Percentiles rank a stretch among this genome's conserved stretches.
phyloP scores from a whole-genome alignment of 768 basidiomycete species.

The Udeniomyces megalosporus region DNA sequence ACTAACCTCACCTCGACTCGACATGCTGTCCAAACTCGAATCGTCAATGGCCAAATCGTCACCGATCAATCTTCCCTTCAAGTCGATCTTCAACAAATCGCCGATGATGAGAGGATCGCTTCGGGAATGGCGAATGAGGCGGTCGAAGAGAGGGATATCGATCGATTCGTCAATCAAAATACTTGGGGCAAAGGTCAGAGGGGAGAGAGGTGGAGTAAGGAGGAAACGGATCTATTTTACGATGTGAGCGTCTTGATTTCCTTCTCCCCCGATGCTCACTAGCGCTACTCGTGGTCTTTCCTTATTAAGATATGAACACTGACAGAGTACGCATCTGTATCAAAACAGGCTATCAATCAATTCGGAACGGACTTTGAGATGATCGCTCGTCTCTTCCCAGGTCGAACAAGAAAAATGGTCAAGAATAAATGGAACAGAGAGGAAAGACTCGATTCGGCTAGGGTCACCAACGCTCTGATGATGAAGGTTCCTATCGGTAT shows the following conservation, averaged over 20 bases:
- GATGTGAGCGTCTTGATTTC: constrained; percentile 39
- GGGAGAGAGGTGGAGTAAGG: constrained; percentile 75
- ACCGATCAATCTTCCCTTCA: not conserved
- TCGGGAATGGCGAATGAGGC: constrained; percentile 7
- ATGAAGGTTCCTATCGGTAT: constrained; percentile 35
- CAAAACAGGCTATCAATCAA: constrained; percentile 66
- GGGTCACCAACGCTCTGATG: constrained; percentile 59
- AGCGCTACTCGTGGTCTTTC: not conserved
- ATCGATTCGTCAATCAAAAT: constrained; percentile 67
- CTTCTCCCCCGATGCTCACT: not conserved
- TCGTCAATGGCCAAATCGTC: too few species aligned
- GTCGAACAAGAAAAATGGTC: constrained; percentile 72
- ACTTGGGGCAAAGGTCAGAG: constrained; percentile 51
- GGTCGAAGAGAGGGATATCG: constrained; percentile 46
- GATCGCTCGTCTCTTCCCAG: constrained; percentile 68
- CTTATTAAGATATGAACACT: too few species aligned
- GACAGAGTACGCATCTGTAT: too few species aligned
- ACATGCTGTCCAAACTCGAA: too few species aligned
- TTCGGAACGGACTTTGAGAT: constrained; percentile 88
- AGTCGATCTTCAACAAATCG: not conserved
- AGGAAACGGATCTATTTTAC: constrained; percentile 77
- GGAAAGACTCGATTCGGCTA: constrained; percentile 60
- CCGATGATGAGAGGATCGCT: not conserved
- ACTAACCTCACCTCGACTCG: too few species aligned
- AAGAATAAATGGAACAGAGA: constrained; percentile 87